phyloP scores from a whole-genome alignment of 768 basidiomycete genomes.

The Cystofilobasidium macerans region DNA sequence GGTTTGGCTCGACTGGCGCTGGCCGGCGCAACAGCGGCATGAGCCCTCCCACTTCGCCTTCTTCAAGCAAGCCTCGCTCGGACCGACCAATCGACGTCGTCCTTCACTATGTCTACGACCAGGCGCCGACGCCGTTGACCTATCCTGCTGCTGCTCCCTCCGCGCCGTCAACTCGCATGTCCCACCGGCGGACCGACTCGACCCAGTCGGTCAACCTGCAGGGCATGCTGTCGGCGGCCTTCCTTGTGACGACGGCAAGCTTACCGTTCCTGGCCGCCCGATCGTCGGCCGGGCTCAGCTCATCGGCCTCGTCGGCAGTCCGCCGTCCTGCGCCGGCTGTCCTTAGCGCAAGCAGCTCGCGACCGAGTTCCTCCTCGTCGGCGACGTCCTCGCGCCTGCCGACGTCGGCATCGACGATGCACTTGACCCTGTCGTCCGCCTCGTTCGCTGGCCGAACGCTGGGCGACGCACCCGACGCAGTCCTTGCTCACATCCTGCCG shows the following conservation, averaged over 20 bases:
- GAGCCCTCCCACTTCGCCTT: too few species aligned
- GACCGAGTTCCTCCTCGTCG: background rate
- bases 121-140: background rate
- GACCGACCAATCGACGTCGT: conserved; percentile 6
- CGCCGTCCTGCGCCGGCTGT: background rate
- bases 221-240: background rate
- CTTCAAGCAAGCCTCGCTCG: too few species aligned
- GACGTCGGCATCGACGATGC: background rate
- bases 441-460: background rate
- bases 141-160: background rate
- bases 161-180: too few species aligned
- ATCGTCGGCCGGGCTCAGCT: background rate
- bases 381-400: background rate
- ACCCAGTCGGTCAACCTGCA: background rate
- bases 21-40: background rate
- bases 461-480: background rate
- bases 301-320: background rate
- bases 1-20: background rate
- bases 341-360: background rate
- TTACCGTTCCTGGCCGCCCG: background rate
- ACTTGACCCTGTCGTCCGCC: too few species aligned
- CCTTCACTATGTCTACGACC: background rate
- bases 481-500: background rate
- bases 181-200: background rate
- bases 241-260: background rate